Base-by-base conservation (phyloP, 163 green algal species). In the Chloromonas sp. region DNA sequence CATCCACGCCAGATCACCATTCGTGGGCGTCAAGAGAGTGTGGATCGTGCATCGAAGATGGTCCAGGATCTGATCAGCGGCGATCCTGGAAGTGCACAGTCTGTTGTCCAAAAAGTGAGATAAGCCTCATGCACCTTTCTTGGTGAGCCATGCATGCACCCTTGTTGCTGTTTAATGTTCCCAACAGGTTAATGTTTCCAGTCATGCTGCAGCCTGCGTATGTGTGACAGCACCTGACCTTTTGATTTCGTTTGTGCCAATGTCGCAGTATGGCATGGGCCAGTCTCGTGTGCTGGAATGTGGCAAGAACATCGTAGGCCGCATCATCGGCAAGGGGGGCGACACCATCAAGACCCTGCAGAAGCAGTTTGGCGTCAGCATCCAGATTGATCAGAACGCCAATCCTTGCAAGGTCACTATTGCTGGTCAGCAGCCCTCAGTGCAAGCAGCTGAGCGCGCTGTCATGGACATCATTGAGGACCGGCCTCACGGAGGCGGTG, bases 301-400 rank as follows among this genome's bases (percentile, higher is more conserved):
- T 87, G 95, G 95, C 61, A 97, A 97, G 89, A 81, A 83, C 59
- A 95, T 98, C 83, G 95, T 98, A 15, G 97, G 97, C 36, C 93
- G 96, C 83, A 93, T 99, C 84, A 99, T 99, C 85, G 97, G 97
- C 78, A 96, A 97, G 87, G 92, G 93, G 61, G 97, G 97, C 2
- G 97, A 99, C 86, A 99, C 96, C 2, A 98, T 99, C 92, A 99
- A 99, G 91, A 86, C 92, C 66, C 85, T 96, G 86, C 94, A 97
- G 91, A 94, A 91, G 82, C 86, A 93, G 70, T 97, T 91, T 83
- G 92, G 90, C 78, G 92, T 91, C 57, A 95, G 93, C 82, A 96
- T 99, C 83, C 97, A 99, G 92, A 98, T 99, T 84, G 94, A 99
- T 83, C 94, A 99, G 93, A 87, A 58, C 58, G 83, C 70, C 1